phyloP scores from a whole-genome alignment of 208 protist genomes.

The Leishmania lainsoni region DNA sequence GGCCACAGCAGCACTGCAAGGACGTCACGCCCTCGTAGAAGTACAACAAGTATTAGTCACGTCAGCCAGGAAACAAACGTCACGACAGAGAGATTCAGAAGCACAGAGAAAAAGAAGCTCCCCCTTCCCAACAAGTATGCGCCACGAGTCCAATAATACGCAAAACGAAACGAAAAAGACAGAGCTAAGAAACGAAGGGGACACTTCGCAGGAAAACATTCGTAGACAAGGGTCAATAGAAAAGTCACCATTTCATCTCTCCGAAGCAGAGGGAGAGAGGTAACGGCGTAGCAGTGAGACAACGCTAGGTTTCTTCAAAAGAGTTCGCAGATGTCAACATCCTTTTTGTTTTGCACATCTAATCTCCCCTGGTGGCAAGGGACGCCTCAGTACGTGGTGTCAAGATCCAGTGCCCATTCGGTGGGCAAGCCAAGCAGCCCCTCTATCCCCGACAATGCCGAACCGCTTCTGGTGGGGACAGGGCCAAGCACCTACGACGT shows the following conservation, averaged over 20 bases:
- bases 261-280: background rate
- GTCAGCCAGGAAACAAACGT: background rate
- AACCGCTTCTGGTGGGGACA: background rate
- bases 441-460: background rate
- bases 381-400: background rate
- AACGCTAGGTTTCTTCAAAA: background rate
- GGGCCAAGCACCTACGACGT: background rate
- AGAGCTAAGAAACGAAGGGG: background rate
- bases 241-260: background rate
- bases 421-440: background rate
- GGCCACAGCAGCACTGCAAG: background rate
- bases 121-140: background rate
- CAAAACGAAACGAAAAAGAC: background rate
- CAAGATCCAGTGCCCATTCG: background rate
- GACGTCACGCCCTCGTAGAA: too few relatives aligned
- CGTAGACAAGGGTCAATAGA: background rate
- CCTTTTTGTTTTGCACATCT: background rate
- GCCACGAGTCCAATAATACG: background rate
- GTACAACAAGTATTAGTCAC: background rate
- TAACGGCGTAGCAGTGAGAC: background rate
- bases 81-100: background rate
- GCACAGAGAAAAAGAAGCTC: background rate
- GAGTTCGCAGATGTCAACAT: background rate
- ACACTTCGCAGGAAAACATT: background rate
- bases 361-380: background rate